Base-by-base conservation (phyloP, 805 yeast genomes). In the Suhomyces vadensis region DNA sequence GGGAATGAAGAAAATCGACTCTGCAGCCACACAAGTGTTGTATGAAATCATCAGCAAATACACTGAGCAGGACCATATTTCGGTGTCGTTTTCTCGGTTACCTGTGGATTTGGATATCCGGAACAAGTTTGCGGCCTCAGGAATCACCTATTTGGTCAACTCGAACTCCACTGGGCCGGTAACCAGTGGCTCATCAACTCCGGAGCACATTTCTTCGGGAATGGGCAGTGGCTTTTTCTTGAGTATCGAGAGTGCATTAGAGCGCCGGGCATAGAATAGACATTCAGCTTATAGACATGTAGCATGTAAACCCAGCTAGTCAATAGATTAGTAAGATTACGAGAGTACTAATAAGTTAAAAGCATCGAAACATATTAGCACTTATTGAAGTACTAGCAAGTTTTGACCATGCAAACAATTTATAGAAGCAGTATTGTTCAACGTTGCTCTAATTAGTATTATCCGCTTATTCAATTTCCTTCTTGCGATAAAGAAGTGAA, bases 1-100 rank as follows among this genome's bases (percentile, higher is more conserved):
- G 44, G 96, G 96, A 1, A 86, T 90, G 95, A 79, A 86, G 3
- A 75, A 75, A 3, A 74, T 89, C 43, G 97, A 89, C 53, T 79
- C 95, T 0, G 77, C 88, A 0, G 95, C 96, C 0, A 82, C 87
- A 0, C 90, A 87, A 51, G 82, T 82, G 2, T 65, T 90, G 35
- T 58, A 63, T 43, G 88, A 82, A 48, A 79, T 85, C n/a, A 64
- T 89, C 3, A 53, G 61, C 2, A 66, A 72, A 10, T 87, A 87
- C 58, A 47, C 50, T 24, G 67, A 66, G n/a, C 69, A 61, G 13
- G 71, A 84, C 38, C 72, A 72, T 2, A 80, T 85, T 6, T 62
- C 65, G 6, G 84, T 87, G 3, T 74, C 78, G 35, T 77, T 89
- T 45, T 71, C 84, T 6, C 71, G 90, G 17, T 78, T 86, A 6